Percentiles rank a stretch among this genome's conserved stretches.
These are phyloP conservation scores for Talaromyces piceae DNA, from an alignment of 2,329 filamentous ascomycete species.

Conservation along the genomic window DNA sequence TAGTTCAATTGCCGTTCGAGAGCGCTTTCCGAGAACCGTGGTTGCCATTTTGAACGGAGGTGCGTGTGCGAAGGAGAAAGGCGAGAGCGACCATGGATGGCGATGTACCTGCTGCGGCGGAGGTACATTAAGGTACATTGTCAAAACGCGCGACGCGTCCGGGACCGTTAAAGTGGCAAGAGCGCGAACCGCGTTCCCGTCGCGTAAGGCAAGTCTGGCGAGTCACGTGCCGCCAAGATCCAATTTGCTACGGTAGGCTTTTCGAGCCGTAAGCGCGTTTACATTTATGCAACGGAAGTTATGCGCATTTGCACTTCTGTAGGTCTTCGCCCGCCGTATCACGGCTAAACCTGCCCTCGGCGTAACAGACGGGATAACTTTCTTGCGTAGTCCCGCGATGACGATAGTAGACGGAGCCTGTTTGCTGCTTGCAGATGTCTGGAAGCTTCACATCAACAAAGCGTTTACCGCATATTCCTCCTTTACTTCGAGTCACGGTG, in stretches of 20 bases:
- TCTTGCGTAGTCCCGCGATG: neutral
- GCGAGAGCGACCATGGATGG: slow-evolving; percentile 19
- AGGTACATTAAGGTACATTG: slow-evolving; percentile 12
- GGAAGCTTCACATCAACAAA: neutral
- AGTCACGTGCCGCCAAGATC: slow-evolving; percentile 7
- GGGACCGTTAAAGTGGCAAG: slow-evolving; percentile 14
- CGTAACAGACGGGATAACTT: neutral
- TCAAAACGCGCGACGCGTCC: slow-evolving; percentile 14
- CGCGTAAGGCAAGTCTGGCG: slow-evolving; percentile 12
- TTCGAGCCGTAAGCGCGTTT: neutral
- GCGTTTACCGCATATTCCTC: neutral
- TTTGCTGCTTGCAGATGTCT: neutral
- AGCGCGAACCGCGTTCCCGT: slow-evolving; percentile 14
- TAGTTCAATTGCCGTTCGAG: slow-evolving; percentile 28
- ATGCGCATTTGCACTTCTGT: slow-evolving; percentile 5
- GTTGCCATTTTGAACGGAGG: slow-evolving; percentile 28
- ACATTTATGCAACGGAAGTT: neutral
- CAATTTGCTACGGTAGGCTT: neutral
- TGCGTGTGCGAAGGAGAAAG: slow-evolving; percentile 15
- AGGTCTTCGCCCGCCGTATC: neutral
- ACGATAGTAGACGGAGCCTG: neutral
- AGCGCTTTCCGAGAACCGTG: slow-evolving; percentile 38
- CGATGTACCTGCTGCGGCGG: slow-evolving; percentile 16
- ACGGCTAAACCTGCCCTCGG: neutral
- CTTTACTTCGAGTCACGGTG: neutral